Conservation (phyloP, 805 yeast genomes). For the Alloascoidea africana region DNA sequence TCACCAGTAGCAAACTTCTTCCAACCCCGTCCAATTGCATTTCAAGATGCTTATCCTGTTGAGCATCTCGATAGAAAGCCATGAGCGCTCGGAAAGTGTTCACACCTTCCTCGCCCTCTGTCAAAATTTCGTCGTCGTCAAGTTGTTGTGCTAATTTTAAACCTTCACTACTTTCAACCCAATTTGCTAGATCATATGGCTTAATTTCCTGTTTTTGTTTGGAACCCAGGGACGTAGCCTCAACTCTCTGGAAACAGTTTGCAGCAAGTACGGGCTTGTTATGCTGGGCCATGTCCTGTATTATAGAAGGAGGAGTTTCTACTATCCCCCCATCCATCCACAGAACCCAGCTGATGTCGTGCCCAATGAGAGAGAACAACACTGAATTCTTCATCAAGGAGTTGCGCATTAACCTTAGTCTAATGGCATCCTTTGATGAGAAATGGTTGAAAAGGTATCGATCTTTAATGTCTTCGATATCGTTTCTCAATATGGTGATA, state of each 20-base stretch:
- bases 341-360: constrained; percentile 85
- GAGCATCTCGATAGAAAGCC: constrained; percentile 71
- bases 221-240: too few species aligned
- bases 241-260: constrained; percentile 81
- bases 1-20: constrained; percentile 90
- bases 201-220: constrained; percentile 44
- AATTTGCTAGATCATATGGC: constrained; percentile 91
- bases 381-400: constrained; percentile 89
- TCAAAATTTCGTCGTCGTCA: constrained; percentile 81
- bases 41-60: constrained; percentile 41
- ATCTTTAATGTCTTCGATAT: constrained; percentile 25
- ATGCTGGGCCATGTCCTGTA: constrained; percentile 79
- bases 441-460: neutral
- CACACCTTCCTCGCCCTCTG: constrained; percentile 88
- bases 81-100: constrained; percentile 90
- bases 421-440: neutral
- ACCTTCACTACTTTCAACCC: constrained; percentile 48
- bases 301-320: constrained; percentile 70
- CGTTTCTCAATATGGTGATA: constrained; percentile 70
- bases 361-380: constrained; percentile 75
- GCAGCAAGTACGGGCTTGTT: constrained; percentile 84
- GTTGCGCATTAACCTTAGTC: constrained; percentile 32
- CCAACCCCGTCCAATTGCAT: constrained; percentile 95
- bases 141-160: constrained; percentile 47
- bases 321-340: constrained; percentile 95